phyloP scores from a whole-genome alignment of 2,329 filamentous ascomycete genomes.

The Blastomyces emzantsi region DNA sequence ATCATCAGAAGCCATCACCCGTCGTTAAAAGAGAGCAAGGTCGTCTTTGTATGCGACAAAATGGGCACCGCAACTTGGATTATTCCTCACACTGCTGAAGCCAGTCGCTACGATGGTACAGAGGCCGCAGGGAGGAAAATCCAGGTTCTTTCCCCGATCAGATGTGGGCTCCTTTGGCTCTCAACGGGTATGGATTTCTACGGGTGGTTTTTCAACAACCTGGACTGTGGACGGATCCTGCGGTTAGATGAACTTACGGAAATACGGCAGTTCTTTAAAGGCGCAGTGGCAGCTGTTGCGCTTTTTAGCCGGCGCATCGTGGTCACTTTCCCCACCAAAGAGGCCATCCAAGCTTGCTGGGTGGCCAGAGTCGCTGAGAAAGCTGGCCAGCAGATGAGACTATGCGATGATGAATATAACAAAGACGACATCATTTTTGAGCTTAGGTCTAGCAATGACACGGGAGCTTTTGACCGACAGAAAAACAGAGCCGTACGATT shows the following conservation, averaged over 20 bases:
- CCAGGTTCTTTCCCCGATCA: not conserved
- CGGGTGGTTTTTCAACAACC: not conserved
- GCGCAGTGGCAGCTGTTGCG: not conserved
- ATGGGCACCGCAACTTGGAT: not conserved
- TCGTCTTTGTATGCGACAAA: not conserved
- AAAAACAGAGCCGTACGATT: not conserved
- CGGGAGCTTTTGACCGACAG: not conserved
- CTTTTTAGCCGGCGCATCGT: not conserved
- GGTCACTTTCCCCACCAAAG: not conserved
- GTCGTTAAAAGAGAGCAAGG: not conserved
- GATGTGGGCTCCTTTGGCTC: not conserved
- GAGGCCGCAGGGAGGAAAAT: not conserved
- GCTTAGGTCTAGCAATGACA: not conserved
- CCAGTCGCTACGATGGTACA: not conserved
- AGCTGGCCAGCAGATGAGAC: not conserved
- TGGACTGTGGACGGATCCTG: not conserved
- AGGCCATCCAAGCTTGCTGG: not conserved
- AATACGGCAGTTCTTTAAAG: constrained; percentile 1
- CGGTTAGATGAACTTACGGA: not conserved
- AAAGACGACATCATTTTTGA: not conserved
- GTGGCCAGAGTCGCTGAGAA: not conserved
- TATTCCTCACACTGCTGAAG: not conserved
- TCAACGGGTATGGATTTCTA: not conserved
- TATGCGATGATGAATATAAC: not conserved
- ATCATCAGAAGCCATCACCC: not conserved